A percentile compares a stretch with the other conserved stretches of the same genome.
phyloP scores from a whole-genome alignment of 2,329 filamentous ascomycete genomes.

The Penicillium sp. region DNA sequence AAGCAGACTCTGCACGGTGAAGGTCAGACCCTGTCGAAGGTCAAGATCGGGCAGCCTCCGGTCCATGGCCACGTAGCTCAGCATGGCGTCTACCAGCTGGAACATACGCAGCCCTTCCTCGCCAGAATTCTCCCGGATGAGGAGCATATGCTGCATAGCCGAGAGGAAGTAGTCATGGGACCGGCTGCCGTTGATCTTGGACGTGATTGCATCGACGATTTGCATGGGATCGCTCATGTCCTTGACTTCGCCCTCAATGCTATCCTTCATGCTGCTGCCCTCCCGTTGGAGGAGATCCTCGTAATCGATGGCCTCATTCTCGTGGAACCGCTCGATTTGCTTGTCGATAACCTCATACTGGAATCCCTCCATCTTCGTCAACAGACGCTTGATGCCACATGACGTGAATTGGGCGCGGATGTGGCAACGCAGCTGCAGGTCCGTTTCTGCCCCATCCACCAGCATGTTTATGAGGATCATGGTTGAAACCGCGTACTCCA shows the following conservation, averaged over 20 bases:
- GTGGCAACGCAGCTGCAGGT: slow-evolving; percentile 87
- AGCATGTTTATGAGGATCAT: slow-evolving; percentile 96
- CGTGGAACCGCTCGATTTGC: slow-evolving; percentile 89
- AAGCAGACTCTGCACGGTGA: slow-evolving; percentile 90
- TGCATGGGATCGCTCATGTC: slow-evolving; percentile 90
- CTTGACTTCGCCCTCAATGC: slow-evolving; percentile 77
- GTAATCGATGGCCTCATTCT: slow-evolving; percentile 96
- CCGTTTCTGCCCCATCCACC: slow-evolving; percentile 82
- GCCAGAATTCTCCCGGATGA: slow-evolving; percentile 86
- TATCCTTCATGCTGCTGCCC: slow-evolving; percentile 85
- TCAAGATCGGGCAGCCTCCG: slow-evolving; percentile 93
- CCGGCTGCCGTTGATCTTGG: slow-evolving; percentile 75
- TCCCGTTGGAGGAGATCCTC: slow-evolving; percentile 94
- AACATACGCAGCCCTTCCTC: slow-evolving; percentile 95
- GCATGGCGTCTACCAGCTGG: slow-evolving; percentile 96
- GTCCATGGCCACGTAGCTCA: slow-evolving; percentile 99
- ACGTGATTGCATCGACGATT: slow-evolving; percentile 90
- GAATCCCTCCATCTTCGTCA: slow-evolving; percentile 96
- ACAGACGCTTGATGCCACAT: slow-evolving; percentile 89
- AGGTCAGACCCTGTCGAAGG: slow-evolving; percentile 94
- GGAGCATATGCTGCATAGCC: slow-evolving; percentile 87
- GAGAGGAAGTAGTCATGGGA: slow-evolving; percentile 96
- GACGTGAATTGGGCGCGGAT: slow-evolving; percentile 94
- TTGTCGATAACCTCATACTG: slow-evolving; percentile 98
- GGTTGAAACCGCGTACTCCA: slow-evolving; percentile 97